phyloP scores from a whole-genome alignment of 257 asterid species.

The Primulina huaijiensis region DNA sequence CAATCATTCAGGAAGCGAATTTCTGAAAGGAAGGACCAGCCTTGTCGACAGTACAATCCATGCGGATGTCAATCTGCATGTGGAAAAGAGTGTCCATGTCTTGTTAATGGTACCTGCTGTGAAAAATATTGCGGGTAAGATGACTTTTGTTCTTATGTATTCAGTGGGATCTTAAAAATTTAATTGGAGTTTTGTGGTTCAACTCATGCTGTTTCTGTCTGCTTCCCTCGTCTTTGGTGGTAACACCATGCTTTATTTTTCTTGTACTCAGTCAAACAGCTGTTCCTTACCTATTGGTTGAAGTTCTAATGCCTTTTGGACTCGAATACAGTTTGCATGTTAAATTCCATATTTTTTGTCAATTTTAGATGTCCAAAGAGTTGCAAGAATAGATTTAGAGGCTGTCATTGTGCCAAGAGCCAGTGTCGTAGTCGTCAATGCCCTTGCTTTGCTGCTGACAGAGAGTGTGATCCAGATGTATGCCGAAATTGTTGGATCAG shows the following conservation, averaged over 20 bases:
- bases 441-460: constrained; percentile 93
- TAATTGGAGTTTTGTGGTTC: not conserved
- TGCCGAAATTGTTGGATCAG: constrained; percentile 97
- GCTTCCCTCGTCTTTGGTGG: constrained; percentile 6
- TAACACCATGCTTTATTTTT: not conserved
- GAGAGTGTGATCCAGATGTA: constrained; percentile 98
- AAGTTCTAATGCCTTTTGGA: constrained; percentile 12
- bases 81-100: constrained; percentile 90
- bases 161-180: constrained; percentile 10
- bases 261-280: not conserved
- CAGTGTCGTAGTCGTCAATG: constrained; percentile 99
- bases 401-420: constrained; percentile 97
- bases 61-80: constrained; percentile 89
- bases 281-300: constrained; percentile 10
- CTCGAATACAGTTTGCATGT: constrained; percentile 13
- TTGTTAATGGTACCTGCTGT: constrained; percentile 81
- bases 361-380: constrained; percentile 76
- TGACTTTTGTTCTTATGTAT: constrained; percentile 18
- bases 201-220: constrained; percentile 12
- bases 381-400: constrained; percentile 95
- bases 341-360: constrained; percentile 19
- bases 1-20: constrained; percentile 81
- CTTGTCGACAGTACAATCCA: constrained; percentile 88
- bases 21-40: constrained; percentile 88
- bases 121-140: constrained; percentile 98